These are phyloP conservation scores for Xylariaceae sp. DNA, from an alignment of 2,329 filamentous ascomycete species.

Conservation along the genomic window DNA sequence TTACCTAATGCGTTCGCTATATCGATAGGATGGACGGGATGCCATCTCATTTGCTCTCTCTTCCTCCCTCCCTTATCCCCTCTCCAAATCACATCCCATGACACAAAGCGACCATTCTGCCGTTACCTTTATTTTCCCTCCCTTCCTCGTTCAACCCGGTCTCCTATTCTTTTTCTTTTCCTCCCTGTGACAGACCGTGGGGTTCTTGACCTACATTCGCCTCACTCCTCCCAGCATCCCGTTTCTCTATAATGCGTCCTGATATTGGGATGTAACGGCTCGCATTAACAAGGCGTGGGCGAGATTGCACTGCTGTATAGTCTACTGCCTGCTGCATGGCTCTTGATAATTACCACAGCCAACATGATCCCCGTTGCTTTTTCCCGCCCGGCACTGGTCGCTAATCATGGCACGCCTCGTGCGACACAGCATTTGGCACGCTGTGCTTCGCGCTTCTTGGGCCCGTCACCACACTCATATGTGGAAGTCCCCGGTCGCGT, in stretches of 20 bases:
- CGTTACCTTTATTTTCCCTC: background rate
- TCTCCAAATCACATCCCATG: slow-evolving; percentile 1
- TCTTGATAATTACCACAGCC: slow-evolving; percentile 16
- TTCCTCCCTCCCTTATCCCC: background rate
- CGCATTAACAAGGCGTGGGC: slow-evolving; percentile 23
- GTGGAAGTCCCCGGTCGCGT: slow-evolving; percentile 8
- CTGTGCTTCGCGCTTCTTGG: slow-evolving; percentile 29
- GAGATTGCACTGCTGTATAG: slow-evolving; percentile 21
- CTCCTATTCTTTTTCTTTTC: background rate
- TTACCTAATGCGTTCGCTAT: background rate
- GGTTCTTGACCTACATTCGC: background rate
- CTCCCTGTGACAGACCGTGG: background rate
- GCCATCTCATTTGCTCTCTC: slow-evolving; percentile 9
- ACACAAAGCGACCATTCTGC: background rate
- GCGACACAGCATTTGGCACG: slow-evolving; percentile 26
- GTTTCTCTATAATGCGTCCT: background rate
- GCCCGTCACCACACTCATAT: slow-evolving; percentile 24
- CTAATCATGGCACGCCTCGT: slow-evolving; percentile 29
- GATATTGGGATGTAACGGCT: slow-evolving; percentile 16
- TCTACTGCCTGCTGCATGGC: slow-evolving; percentile 24
- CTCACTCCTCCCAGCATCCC: background rate
- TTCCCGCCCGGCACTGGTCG: slow-evolving; percentile 31
- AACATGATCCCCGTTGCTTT: slow-evolving; percentile 31
- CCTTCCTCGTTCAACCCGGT: background rate
- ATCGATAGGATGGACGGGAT: slow-evolving; percentile 6